A percentile compares a stretch with the other conserved stretches of the same genome.
phyloP scores from a whole-genome alignment of 805 yeast species.

The Blastobotrys americana region DNA sequence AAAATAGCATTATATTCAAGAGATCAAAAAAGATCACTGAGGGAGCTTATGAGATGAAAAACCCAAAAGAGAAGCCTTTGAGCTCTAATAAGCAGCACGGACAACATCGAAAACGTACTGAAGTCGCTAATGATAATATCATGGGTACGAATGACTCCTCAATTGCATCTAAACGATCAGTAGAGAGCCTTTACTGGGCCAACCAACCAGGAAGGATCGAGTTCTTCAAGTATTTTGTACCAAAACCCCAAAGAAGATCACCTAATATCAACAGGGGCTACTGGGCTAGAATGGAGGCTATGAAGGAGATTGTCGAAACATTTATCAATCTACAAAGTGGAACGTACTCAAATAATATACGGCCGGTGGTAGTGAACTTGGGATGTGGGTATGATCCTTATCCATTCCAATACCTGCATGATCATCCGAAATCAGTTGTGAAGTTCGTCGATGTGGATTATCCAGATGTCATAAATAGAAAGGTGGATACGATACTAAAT shows the following conservation, averaged over 20 bases:
- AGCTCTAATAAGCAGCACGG: conserved; percentile 1
- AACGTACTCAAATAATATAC: no score
- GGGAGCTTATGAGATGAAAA: neutral
- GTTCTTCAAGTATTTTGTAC: conserved; percentile 64
- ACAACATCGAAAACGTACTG: conserved; percentile 9
- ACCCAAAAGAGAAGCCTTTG: conserved; percentile 4
- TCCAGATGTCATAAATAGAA: conserved; percentile 55
- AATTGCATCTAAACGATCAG: conserved; percentile 75
- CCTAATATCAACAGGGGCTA: conserved; percentile 80
- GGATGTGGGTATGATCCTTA: conserved; percentile 75
- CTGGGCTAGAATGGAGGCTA: conserved; percentile 72
- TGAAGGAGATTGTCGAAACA: conserved; percentile 36
- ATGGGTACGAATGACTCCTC: conserved; percentile 83
- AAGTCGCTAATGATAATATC: conserved; percentile 49
- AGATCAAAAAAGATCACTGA: no score
- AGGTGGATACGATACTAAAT: conserved; percentile 44
- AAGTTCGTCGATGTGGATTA: conserved; percentile 68
- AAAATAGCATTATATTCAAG: no score
- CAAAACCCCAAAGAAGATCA: conserved; percentile 57
- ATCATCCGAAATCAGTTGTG: conserved; percentile 30
- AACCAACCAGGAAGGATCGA: conserved; percentile 12
- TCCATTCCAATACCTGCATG: conserved; percentile 45
- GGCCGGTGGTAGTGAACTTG: conserved; percentile 52
- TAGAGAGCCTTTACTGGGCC: conserved; percentile 47
- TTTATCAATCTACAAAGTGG: conserved; percentile 40